phyloP scores from a whole-genome alignment of 768 basidiomycete species.

The Tylopilus sp. region DNA sequence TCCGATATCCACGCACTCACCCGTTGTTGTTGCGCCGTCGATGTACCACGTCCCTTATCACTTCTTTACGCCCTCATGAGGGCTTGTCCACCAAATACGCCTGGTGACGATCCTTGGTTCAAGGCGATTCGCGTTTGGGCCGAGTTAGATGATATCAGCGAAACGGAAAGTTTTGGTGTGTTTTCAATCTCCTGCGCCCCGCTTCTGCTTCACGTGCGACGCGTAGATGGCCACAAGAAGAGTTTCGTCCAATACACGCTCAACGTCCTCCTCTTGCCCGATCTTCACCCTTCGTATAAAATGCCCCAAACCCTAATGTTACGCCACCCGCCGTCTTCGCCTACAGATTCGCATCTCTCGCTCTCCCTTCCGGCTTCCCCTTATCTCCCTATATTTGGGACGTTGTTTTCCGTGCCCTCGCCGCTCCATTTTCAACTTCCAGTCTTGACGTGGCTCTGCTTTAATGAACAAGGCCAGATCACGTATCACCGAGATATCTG shows the following conservation, averaged over 20 bases:
- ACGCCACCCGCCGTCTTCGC: conserved; percentile 30
- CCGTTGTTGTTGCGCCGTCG: conserved; percentile 54
- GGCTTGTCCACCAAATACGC: conserved; percentile 19
- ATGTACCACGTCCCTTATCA: conserved; percentile 66
- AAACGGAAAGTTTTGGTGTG: conserved; percentile 75
- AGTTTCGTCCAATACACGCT: conserved; percentile 78
- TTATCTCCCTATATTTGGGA: conserved; percentile 55
- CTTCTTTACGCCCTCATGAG: conserved; percentile 56
- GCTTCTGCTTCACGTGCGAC: neutral
- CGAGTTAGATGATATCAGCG: conserved; percentile 70
- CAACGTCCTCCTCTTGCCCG: conserved; percentile 72
- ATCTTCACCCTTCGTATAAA: conserved; percentile 49
- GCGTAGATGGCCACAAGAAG: conserved; percentile 68
- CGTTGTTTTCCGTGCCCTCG: conserved; percentile 55
- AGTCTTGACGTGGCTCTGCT: conserved; percentile 67
- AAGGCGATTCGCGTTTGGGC: conserved; percentile 68
- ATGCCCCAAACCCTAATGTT: conserved; percentile 41
- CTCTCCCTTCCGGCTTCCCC: conserved; percentile 36
- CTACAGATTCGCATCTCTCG: conserved; percentile 26
- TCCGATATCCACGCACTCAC: conserved; percentile 66
- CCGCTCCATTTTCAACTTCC: conserved; percentile 73
- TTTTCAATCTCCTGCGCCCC: neutral
- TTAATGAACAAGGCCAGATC: conserved; percentile 81
- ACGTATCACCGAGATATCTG: conserved; percentile 78
- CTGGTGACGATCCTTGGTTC: conserved; percentile 47